Base-by-base conservation (phyloP, 495 filamentous ascomycete species). In the Trichoderma gamsii region DNA sequence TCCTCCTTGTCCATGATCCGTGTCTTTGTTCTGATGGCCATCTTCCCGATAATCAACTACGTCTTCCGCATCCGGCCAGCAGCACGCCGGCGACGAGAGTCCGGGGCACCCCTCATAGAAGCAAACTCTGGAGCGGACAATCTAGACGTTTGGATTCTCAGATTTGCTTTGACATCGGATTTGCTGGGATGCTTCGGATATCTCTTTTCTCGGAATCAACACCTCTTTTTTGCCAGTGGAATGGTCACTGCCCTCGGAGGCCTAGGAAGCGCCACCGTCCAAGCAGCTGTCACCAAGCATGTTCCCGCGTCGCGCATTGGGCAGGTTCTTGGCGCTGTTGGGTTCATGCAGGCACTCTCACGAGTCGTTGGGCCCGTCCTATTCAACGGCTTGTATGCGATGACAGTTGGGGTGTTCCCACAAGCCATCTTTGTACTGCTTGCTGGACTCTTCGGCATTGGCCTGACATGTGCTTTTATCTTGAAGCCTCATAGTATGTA, bases 221-320 rank as follows among this genome's bases (percentile, higher is more conserved):
- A 75, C 0, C 64, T 89, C 2, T 88, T 87, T 68, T 84, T 91
- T 11, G 49, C 87, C 5, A 90, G 87, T 15, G 95, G 91, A 63
- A 79, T 88, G 25, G 71, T 90, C 25, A 88, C 91, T 2, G 82
- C 91, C 0, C 77, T 96, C 46, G 95, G 94, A 13, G 92, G 94
- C 3, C 87, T 97, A 65, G 94, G 87, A 0, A 88, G 87, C 6
- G 93, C 95, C 4, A 94, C 90, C 0, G 77, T 97, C 64, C 91
- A 96, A 72, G 87, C 89, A 0, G 83, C 90, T 0, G 77, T 97
- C 21, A 97, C 92, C 66, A 97, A 97, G 73, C 95, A 97, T 74
- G 88, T 97, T 0, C 91, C 93, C 5, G 83, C 85, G 11, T 89
- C 94, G 70, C 84, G 85, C 38, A 88, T 91, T 1, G 95, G 95